Conservation (phyloP, 495 filamentous ascomycete species). For the Acidomyces sp. region DNA sequence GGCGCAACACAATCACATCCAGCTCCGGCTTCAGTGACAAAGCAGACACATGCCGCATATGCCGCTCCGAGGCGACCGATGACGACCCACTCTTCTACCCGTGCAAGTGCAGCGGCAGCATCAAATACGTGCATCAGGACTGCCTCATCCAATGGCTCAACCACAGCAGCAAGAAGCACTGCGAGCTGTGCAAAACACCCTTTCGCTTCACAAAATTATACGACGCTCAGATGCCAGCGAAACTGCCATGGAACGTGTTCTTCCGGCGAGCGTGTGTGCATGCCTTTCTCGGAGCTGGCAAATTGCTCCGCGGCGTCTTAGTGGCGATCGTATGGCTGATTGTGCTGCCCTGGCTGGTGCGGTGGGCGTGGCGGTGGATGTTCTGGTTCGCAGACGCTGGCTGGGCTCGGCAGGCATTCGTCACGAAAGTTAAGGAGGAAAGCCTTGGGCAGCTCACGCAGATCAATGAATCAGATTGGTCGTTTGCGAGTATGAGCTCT, state of each 20-base stretch:
- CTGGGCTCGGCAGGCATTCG: slow-evolving; percentile 37
- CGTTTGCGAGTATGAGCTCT: not conserved
- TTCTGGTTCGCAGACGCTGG: slow-evolving; percentile 95
- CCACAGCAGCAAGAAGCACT: slow-evolving; percentile 97
- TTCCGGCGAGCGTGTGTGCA: slow-evolving; percentile 61
- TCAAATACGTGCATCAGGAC: slow-evolving; percentile 94
- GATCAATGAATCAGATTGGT: not conserved
- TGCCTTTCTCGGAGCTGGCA: slow-evolving; percentile 50
- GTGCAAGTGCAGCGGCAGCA: slow-evolving; percentile 96
- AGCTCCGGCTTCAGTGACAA: slow-evolving; percentile 3
- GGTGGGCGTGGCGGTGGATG: slow-evolving; percentile 76
- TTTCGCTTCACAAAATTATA: slow-evolving; percentile 98
- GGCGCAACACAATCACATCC: not conserved
- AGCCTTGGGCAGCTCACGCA: not conserved
- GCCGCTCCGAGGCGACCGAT: slow-evolving; percentile 71
- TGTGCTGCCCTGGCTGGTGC: slow-evolving; percentile 79
- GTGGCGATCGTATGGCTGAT: slow-evolving; percentile 80
- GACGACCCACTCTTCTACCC: slow-evolving; percentile 90
- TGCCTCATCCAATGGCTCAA: slow-evolving; percentile 97
- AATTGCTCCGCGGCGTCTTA: slow-evolving; percentile 62
- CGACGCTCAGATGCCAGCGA: slow-evolving; percentile 76
- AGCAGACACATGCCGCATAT: slow-evolving; percentile 84
- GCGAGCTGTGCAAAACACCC: slow-evolving; percentile 95
- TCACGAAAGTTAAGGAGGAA: slow-evolving; percentile 3
- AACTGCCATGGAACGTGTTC: slow-evolving; percentile 68